Conservation (phyloP, 768 basidiomycete species). For the Antrodiella citrinella region DNA sequence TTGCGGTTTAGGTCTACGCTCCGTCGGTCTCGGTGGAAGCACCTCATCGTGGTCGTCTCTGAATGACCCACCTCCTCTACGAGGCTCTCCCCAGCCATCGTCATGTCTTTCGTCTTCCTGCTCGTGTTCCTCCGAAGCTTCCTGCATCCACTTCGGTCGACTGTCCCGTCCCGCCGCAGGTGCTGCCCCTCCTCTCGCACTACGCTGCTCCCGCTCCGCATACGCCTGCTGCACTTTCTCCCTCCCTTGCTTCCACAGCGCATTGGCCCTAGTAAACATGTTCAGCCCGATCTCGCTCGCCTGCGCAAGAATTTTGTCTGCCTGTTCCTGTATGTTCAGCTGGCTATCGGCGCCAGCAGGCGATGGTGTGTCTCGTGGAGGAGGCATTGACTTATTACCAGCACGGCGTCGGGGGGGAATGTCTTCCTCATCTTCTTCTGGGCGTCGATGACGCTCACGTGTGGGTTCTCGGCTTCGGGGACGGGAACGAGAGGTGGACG, state of each 20-base stretch:
- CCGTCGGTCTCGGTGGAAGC: slow-evolving; percentile 12
- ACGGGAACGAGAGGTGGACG: slow-evolving; percentile 2
- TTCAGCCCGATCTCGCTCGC: slow-evolving; percentile 80
- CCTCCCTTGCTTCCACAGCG: slow-evolving; percentile 80
- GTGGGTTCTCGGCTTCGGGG: background rate
- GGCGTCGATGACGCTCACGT: slow-evolving; percentile 2
- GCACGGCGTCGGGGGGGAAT: slow-evolving; percentile 19
- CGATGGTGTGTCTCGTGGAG: slow-evolving; percentile 6
- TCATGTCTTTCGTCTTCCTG: slow-evolving; percentile 4
- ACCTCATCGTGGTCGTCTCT: slow-evolving; percentile 27
- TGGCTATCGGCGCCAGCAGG: slow-evolving; percentile 6
- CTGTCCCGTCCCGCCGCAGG: background rate
- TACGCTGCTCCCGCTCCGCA: slow-evolving; percentile 58
- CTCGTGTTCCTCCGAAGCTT: no score
- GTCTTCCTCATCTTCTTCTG: slow-evolving; percentile 21
- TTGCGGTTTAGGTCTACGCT: slow-evolving; percentile 13
- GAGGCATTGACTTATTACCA: background rate
- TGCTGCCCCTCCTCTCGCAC: slow-evolving; percentile 17
- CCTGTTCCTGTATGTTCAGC: slow-evolving; percentile 46
- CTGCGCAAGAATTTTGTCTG: slow-evolving; percentile 73
- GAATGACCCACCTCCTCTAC: slow-evolving; percentile 25
- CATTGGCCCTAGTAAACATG: slow-evolving; percentile 77
- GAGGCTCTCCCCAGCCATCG: slow-evolving; percentile 13
- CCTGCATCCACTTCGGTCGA: slow-evolving; percentile 16
- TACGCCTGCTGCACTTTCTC: slow-evolving; percentile 75